A percentile compares a stretch with the other conserved stretches of the same genome.
Evolutionary conservation across 257 asterid genomes (phyloP).

Genomic region (Fraxinus americana): DNA sequence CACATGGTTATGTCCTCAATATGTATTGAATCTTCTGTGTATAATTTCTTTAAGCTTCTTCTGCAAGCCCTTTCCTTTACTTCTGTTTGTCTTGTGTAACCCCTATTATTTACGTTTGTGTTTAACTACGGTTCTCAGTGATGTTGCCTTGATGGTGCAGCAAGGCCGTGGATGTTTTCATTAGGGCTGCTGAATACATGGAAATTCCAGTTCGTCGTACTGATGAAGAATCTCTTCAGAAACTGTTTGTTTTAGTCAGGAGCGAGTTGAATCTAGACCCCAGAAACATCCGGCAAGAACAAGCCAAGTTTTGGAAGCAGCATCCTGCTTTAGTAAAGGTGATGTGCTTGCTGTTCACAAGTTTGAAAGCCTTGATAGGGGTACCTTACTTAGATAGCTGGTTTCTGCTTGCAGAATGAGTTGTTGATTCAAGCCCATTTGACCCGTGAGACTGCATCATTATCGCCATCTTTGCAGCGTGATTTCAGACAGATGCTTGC

Average conservation of each 20-base stretch:
- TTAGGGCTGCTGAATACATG: slow-evolving; percentile 96
- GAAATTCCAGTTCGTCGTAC: slow-evolving; percentile 96
- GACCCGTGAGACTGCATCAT: slow-evolving; percentile 83
- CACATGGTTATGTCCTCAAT: background rate
- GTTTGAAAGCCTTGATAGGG: slow-evolving; percentile 23
- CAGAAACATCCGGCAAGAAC: slow-evolving; percentile 91
- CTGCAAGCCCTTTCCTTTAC: background rate
- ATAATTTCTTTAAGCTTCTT: background rate
- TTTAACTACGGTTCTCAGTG: background rate
- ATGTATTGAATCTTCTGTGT: background rate
- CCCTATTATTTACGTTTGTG: background rate
- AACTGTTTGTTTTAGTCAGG: slow-evolving; percentile 83
- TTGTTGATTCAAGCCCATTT: slow-evolving; percentile 95
- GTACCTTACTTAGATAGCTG: slow-evolving; percentile 24
- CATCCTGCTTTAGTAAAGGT: slow-evolving; percentile 99
- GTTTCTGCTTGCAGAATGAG: slow-evolving; percentile 67
- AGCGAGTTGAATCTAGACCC: slow-evolving; percentile 96
- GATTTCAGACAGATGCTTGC: slow-evolving; percentile 86
- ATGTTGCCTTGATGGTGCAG: slow-evolving; percentile 51
- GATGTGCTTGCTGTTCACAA: slow-evolving; percentile 25
- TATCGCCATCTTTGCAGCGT: slow-evolving; percentile 73
- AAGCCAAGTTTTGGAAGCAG: slow-evolving; percentile 95
- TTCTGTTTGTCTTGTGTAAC: background rate
- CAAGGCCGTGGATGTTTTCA: slow-evolving; percentile 95
- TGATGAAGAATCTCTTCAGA: slow-evolving; percentile 97